A percentile compares a stretch with the other conserved stretches of the same genome.
Evolutionary conservation across 139 green algal species (phyloP).

Genomic region (Chlorella sp.): DNA sequence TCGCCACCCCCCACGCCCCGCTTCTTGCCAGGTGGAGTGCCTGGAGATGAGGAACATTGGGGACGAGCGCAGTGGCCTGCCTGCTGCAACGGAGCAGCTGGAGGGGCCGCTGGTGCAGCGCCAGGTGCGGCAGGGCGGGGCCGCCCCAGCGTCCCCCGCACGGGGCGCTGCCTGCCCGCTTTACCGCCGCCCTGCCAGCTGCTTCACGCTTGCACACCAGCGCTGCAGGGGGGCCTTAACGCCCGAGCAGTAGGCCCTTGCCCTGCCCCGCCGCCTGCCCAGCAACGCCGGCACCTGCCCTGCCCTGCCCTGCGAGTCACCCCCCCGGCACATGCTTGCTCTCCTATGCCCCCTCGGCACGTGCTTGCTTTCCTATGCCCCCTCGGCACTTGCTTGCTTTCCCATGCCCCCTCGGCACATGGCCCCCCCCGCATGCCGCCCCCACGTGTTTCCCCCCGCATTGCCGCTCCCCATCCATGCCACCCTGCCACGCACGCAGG

Average conservation of each 20-base stretch:
- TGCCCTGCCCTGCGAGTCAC: neutral
- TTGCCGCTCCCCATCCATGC: neutral
- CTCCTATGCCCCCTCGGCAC: neutral
- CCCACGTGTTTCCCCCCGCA: neutral
- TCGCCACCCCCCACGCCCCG: neutral
- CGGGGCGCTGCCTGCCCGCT: neutral
- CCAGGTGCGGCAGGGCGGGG: conserved; percentile 56
- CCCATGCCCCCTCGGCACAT: neutral
- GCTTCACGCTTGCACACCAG: no score
- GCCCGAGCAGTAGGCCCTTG: neutral
- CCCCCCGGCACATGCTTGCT: neutral
- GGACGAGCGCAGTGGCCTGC: conserved; percentile 49
- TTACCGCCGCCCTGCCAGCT: neutral
- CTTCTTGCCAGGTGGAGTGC: conserved; percentile 66
- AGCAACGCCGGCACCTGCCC: neutral
- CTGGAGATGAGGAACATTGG: conserved; percentile 75
- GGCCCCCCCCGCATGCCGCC: neutral
- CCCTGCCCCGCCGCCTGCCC: neutral
- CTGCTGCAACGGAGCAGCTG: conserved; percentile 55
- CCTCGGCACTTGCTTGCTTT: neutral
- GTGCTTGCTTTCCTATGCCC: neutral
- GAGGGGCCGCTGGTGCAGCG: conserved; percentile 68
- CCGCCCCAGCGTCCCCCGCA: neutral
- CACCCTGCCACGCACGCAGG: conserved; percentile 34
- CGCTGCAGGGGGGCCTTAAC: no score